Base-by-base conservation (phyloP, 2,329 filamentous ascomycete genomes). In the Fusarium floridanum region DNA sequence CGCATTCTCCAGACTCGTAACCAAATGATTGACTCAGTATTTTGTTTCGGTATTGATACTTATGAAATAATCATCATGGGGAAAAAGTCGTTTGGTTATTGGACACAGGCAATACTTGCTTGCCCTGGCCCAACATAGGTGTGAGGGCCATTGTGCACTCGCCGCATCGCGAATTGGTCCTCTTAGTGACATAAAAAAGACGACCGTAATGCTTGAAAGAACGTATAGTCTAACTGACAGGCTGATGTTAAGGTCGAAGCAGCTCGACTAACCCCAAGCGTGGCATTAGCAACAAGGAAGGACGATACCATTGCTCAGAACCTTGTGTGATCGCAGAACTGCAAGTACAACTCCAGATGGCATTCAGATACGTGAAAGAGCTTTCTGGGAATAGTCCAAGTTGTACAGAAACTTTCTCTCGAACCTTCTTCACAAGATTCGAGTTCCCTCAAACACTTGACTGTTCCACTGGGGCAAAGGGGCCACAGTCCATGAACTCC, bases 401-500 rank as follows among this genome's bases (percentile, higher is more conserved):
- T 36, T 24, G 59, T 69, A 56, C 71, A 11, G 5, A 17, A 22
- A 22, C 20, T 10, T 39, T 73, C 72, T 48, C 70, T 68, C 12
- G 72, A 70, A 24, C 24, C 24, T 5, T 7, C 73, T 14, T 17
- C 74, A 69, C 32, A 68, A 74, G 24, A n/a, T 76, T 2, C 59
- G n/a, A 68, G 61, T 14, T 69, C 66, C 8, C 72, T 70, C 62
- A 72, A 73, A 53, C 57, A 76, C 43, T 66, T 59, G 22, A 50
- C 16, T 29, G 24, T 9, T 50, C 6, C 2, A 12, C 2, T 12
- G 75, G 72, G 2, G 75, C 66, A 9, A 60, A 45, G 4, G 67
- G 73, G 9, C 70, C 64, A 14, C 75, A 74, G 75, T 73, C 72
- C 22, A 66, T 61, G 6, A 73, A 70, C n/a, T 53, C 74, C 16